phyloP scores from a whole-genome alignment of 352 stramenopile species.

The Pseudoperonospora humuli region DNA sequence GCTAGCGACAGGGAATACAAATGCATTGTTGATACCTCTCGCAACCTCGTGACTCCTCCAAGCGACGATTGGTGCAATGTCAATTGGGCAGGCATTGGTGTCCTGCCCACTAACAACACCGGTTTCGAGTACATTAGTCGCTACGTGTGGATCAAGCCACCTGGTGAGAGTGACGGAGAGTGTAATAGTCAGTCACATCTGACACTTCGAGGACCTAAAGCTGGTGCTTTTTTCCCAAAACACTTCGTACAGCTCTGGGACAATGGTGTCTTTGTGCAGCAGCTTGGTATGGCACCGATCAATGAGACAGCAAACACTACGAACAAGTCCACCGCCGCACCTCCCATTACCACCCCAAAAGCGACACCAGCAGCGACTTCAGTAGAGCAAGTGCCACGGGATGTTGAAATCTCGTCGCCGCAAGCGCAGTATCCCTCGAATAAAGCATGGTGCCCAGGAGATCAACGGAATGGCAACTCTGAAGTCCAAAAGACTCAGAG shows the following conservation, averaged over 20 bases:
- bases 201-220: conserved; percentile 28
- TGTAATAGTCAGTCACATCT: conserved; percentile 33
- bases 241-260: conserved; percentile 54
- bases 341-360: too few relatives aligned
- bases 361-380: too few relatives aligned
- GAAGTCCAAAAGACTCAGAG: too few relatives aligned
- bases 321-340: too few relatives aligned
- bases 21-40: conserved; percentile 14
- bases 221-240: conserved; percentile 49
- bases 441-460: too few relatives aligned
- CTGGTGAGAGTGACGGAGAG: conserved; percentile 54
- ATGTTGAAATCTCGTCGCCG: too few relatives aligned
- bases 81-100: conserved; percentile 44
- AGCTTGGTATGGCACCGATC: conserved; percentile 14
- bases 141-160: conserved; percentile 61
- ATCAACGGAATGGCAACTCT: too few relatives aligned
- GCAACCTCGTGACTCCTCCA: conserved; percentile 39
- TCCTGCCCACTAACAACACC: conserved; percentile 39
- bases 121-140: conserved; percentile 48
- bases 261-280: conserved; percentile 58
- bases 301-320: too few relatives aligned
- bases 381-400: too few relatives aligned
- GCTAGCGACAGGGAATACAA: too few relatives aligned
- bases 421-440: too few relatives aligned
- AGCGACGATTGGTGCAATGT: conserved; percentile 67